Percentiles rank a stretch among this genome's conserved stretches.
These are phyloP conservation scores for Sphaerulina populicola DNA, from an alignment of 2,329 filamentous ascomycete genomes.

Conservation along the genomic window DNA sequence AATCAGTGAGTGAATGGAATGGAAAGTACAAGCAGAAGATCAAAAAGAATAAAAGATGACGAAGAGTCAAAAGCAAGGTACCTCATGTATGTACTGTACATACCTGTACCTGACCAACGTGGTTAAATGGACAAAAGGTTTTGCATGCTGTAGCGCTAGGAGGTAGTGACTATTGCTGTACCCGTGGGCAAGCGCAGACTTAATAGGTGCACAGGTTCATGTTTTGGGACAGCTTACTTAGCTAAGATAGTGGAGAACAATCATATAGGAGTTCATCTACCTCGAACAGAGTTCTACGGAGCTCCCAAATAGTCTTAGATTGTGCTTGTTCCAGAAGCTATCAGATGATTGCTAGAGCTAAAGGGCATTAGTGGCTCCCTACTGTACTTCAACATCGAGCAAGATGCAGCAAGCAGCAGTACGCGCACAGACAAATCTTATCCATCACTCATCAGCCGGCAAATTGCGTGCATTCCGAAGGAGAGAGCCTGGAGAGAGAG, in stretches of 20 bases:
- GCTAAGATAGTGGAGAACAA: conserved; percentile 8
- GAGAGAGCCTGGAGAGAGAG: background rate
- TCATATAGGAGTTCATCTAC: conserved; percentile 7
- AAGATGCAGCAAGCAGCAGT: background rate
- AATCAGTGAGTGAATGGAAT: background rate
- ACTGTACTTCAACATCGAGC: background rate
- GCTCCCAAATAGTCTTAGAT: conserved; percentile 4
- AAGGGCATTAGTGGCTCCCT: conserved; percentile 2
- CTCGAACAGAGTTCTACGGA: background rate
- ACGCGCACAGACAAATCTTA: conserved; percentile 1
- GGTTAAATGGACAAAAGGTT: background rate
- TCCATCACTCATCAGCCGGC: background rate
- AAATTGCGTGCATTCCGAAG: background rate
- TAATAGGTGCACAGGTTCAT: conserved; percentile 13
- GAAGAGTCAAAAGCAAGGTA: background rate
- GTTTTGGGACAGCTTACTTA: conserved; percentile 10
- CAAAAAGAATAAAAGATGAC: background rate
- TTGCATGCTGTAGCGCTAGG: background rate
- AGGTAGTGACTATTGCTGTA: conserved; percentile 2
- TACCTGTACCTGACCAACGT: too few species aligned
- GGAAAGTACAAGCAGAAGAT: background rate
- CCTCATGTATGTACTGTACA: too few species aligned
- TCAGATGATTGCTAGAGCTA: background rate
- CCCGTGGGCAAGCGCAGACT: conserved; percentile 6
- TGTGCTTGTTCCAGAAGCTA: background rate